These are phyloP conservation scores for Cocos nucifera DNA, from an alignment of 176 grass and related monocot genomes.

Conservation along the genomic window DNA sequence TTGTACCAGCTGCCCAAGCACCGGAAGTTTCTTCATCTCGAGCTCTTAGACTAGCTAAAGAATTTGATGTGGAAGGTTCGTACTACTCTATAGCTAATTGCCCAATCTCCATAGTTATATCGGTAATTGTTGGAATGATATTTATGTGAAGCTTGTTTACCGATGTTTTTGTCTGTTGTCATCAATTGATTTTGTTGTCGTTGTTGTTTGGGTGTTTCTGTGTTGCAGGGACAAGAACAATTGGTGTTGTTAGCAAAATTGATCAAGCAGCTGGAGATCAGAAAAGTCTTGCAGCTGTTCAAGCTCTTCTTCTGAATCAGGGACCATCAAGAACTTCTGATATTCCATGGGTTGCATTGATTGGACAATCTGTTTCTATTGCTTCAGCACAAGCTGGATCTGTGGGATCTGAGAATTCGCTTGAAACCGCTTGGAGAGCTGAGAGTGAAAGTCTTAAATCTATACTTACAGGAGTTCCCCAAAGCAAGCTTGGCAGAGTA, in stretches of 20 bases:
- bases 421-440: slow-evolving; percentile 66
- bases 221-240: slow-evolving; percentile 81
- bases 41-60: slow-evolving; percentile 78
- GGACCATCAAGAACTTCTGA: slow-evolving; percentile 59
- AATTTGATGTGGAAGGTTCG: slow-evolving; percentile 89
- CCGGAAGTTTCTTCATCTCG: slow-evolving; percentile 86
- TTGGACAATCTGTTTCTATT: slow-evolving; percentile 58
- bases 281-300: slow-evolving; percentile 65
- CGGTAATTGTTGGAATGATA: not conserved
- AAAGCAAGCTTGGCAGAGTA: slow-evolving; percentile 58
- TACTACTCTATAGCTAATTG: slow-evolving; percentile 16
- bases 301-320: slow-evolving; percentile 54
- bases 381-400: slow-evolving; percentile 47
- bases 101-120: slow-evolving; percentile 1
- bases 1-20: slow-evolving; percentile 88
- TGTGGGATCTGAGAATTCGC: slow-evolving; percentile 44
- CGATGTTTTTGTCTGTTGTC: not conserved
- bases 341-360: slow-evolving; percentile 66
- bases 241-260: slow-evolving; percentile 85
- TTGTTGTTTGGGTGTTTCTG: slow-evolving; percentile 24
- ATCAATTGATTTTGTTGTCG: not conserved
- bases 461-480: slow-evolving; percentile 48
- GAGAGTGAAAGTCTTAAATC: slow-evolving; percentile 64
- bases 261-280: slow-evolving; percentile 72
- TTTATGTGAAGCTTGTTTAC: not conserved